Conservation (phyloP, 495 filamentous ascomycete species). For the Trypethelium eluteriae region DNA sequence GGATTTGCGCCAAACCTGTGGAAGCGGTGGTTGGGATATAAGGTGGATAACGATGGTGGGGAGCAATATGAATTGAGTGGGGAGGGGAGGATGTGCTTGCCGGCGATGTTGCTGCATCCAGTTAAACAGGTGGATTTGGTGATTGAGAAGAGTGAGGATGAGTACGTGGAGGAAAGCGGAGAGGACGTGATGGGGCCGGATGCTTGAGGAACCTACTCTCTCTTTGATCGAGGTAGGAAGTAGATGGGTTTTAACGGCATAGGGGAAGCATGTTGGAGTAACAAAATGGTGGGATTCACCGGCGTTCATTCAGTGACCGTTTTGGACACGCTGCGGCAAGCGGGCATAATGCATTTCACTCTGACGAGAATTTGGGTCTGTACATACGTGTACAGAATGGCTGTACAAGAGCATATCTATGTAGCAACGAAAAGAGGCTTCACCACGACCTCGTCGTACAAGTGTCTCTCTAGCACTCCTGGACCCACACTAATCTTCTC, state of each 20-base stretch:
- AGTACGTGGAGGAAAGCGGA: background rate
- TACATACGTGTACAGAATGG: slow-evolving; percentile 3
- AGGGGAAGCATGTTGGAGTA: background rate
- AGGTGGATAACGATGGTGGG: slow-evolving; percentile 77
- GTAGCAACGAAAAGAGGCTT: slow-evolving; percentile 1
- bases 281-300: background rate
- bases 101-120: slow-evolving; percentile 66
- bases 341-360: background rate
- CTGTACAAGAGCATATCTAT: background rate
- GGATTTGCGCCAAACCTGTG: slow-evolving; percentile 77
- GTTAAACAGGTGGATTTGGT: slow-evolving; percentile 79
- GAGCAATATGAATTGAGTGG: slow-evolving; percentile 67
- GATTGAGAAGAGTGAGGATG: slow-evolving; percentile 44
- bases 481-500: background rate
- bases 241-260: background rate
- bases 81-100: slow-evolving; percentile 45
- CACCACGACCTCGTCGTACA: too few relatives aligned
- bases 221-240: background rate
- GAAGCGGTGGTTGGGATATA: slow-evolving; percentile 77
- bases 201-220: background rate
- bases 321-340: background rate
- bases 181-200: background rate
- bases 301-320: background rate
- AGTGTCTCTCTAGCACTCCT: too few relatives aligned
- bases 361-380: background rate